Evolutionary conservation across 1,284 basidiomycete species (phyloP).

Genomic region (Trametes hirsuta): DNA sequence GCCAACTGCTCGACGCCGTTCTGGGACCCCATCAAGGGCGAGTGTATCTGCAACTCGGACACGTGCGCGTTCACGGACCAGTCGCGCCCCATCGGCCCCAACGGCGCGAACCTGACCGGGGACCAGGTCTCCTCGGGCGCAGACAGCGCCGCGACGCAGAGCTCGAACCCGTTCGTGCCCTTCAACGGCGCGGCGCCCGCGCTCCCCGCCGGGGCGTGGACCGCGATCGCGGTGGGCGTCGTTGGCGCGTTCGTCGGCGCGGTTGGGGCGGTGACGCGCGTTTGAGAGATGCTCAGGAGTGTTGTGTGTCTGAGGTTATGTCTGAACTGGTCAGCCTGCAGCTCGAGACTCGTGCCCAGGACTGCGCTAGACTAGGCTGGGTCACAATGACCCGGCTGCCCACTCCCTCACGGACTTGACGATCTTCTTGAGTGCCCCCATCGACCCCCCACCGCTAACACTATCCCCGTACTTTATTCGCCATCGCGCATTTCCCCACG

Average conservation of each 20-base stretch:
- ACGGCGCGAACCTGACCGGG: slow-evolving; percentile 71
- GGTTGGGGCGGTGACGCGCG: slow-evolving; percentile 21
- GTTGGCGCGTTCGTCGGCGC: slow-evolving; percentile 28
- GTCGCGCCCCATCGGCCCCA: slow-evolving; percentile 73
- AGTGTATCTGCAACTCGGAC: slow-evolving; percentile 61
- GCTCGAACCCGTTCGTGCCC: slow-evolving; percentile 45
- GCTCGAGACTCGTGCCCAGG: background rate
- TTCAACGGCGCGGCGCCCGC: slow-evolving; percentile 48
- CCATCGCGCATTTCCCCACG: background rate
- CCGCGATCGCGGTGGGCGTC: slow-evolving; percentile 22
- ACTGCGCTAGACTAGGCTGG: background rate
- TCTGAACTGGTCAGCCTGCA: background rate
- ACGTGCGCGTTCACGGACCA: slow-evolving; percentile 65
- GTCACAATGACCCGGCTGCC: too few species aligned
- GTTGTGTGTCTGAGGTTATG: background rate
- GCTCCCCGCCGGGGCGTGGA: slow-evolving; percentile 19
- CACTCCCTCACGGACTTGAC: background rate
- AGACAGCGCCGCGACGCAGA: slow-evolving; percentile 26
- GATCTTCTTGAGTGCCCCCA: background rate
- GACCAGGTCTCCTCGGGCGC: slow-evolving; percentile 48
- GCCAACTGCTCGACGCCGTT: slow-evolving; percentile 78
- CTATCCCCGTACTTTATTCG: background rate
- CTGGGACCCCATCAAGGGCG: slow-evolving; percentile 73
- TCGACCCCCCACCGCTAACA: background rate
- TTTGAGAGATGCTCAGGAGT: slow-evolving; percentile 8